phyloP scores from a whole-genome alignment of 345 rosid species.

The Acer yangbiense region DNA sequence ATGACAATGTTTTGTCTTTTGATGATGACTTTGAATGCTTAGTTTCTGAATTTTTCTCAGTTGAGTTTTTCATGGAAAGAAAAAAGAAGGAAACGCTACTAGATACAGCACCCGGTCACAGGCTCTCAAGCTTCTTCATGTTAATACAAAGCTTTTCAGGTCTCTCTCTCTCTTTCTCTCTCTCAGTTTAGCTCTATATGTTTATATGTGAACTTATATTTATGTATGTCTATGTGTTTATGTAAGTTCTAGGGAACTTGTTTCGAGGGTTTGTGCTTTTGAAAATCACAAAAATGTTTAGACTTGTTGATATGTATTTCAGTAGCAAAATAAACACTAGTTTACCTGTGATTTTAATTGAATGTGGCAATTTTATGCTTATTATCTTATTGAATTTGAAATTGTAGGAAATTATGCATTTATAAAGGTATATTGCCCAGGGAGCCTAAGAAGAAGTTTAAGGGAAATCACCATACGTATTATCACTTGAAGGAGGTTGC shows the following conservation, averaged over 20 bases:
- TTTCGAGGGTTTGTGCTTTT: neutral
- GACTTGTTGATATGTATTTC: neutral
- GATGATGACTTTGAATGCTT: neutral
- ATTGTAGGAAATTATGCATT: conserved; percentile 74
- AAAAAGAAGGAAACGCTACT: conserved; percentile 93
- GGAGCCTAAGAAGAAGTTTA: conserved; percentile 93
- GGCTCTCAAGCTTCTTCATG: conserved; percentile 82
- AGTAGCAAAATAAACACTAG: too few species aligned
- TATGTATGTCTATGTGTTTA: too few species aligned
- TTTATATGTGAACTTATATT: neutral
- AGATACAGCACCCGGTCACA: conserved; percentile 86
- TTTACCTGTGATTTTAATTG: neutral
- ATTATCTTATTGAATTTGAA: conserved; percentile 2
- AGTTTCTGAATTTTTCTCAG: neutral
- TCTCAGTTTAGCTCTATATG: neutral
- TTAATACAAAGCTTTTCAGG: conserved; percentile 72
- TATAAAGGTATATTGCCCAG: conserved; percentile 86
- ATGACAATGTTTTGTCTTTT: neutral
- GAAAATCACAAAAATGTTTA: neutral
- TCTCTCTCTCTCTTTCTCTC: conserved; percentile 24
- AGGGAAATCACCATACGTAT: conserved; percentile 91
- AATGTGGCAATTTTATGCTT: neutral
- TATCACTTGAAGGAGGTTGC: conserved; percentile 89
- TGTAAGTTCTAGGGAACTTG: neutral
- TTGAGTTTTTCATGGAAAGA: conserved; percentile 71